Evolutionary conservation across 371 early-diverging fungal genomes (phyloP).

Genomic region (Encephalitozoon romaleae): DNA sequence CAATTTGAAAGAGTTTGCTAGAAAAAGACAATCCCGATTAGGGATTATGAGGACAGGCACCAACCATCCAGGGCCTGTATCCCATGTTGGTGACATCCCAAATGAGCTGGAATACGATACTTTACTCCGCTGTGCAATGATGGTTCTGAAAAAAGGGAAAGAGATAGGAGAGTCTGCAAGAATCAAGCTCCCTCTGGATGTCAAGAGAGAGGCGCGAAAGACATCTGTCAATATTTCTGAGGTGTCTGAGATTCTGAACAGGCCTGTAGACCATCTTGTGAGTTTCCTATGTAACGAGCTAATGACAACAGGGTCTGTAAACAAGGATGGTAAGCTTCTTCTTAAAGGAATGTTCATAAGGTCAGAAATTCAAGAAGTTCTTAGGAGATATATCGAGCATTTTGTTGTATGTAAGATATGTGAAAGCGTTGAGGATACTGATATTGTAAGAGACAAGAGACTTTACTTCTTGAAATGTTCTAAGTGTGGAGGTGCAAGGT

Average conservation of each 20-base stretch:
- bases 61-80: neutral
- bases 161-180: slow-evolving; percentile 20
- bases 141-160: slow-evolving; percentile 47
- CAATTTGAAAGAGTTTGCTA: slow-evolving; percentile 29
- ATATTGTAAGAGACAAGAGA: slow-evolving; percentile 86
- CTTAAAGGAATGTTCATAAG: slow-evolving; percentile 96
- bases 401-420: slow-evolving; percentile 98
- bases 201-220: slow-evolving; percentile 56
- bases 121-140: slow-evolving; percentile 53
- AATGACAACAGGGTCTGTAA: slow-evolving; percentile 90
- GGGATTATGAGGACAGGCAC: neutral
- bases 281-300: slow-evolving; percentile 92
- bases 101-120: slow-evolving; percentile 49
- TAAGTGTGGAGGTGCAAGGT: slow-evolving; percentile 84
- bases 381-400: slow-evolving; percentile 91
- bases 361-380: slow-evolving; percentile 91
- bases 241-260: slow-evolving; percentile 61
- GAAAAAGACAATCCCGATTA: slow-evolving; percentile 25
- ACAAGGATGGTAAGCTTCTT: slow-evolving; percentile 77
- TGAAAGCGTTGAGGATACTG: slow-evolving; percentile 77
- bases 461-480: slow-evolving; percentile 93
- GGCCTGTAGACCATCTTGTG: slow-evolving; percentile 86
- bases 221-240: slow-evolving; percentile 57
- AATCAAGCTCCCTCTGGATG: slow-evolving; percentile 56
- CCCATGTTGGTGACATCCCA: neutral